Percentiles rank a stretch among this genome's conserved stretches.
Conservation (phyloP, 345 rosid genomes). For the Heritiera littoralis region DNA sequence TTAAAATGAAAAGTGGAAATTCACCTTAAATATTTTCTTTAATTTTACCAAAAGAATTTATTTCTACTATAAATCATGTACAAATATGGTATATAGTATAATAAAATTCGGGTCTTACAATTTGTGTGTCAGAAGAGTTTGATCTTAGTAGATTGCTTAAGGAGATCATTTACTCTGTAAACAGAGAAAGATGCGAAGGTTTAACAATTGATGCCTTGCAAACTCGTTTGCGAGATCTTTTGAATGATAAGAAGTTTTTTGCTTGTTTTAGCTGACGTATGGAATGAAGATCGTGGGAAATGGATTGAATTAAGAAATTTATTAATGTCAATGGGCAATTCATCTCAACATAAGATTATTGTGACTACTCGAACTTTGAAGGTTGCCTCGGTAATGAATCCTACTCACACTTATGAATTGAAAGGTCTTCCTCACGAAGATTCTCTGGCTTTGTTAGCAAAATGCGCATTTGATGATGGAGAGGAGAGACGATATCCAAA, state of each 20-base stretch:
- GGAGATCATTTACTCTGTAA: too few species aligned
- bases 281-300: background rate
- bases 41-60: too few species aligned
- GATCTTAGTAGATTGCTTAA: too few species aligned
- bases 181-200: background rate
- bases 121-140: too few species aligned
- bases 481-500: background rate
- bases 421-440: conserved; percentile 16
- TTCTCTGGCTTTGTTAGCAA: conserved; percentile 22
- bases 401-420: background rate
- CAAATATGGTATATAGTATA: too few species aligned
- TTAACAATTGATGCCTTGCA: background rate
- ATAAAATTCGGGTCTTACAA: too few species aligned
- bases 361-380: conserved; percentile 10
- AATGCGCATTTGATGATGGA: conserved; percentile 16
- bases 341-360: background rate
- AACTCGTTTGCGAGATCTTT: background rate
- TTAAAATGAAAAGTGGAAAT: too few species aligned
- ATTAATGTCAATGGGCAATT: background rate
- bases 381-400: too few species aligned
- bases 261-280: conserved; percentile 18
- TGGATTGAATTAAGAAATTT: conserved; percentile 2
- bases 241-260: conserved; percentile 3
- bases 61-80: too few species aligned
- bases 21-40: too few species aligned